Conservation (phyloP, 305 asterid species). For the Fraxinus nigra region DNA sequence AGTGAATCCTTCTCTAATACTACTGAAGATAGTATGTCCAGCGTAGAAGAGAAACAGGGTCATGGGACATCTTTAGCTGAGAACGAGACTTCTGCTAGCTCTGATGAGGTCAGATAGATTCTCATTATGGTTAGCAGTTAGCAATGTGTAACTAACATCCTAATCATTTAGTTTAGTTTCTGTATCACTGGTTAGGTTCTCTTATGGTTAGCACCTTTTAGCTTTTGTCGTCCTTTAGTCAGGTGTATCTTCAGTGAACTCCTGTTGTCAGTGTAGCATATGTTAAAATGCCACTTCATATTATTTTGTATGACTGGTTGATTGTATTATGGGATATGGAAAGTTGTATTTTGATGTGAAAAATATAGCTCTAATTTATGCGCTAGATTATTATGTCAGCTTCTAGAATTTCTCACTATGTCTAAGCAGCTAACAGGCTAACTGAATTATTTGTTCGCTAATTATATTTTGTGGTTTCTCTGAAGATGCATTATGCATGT, state of each 20-base stretch:
- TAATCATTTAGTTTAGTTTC: background rate
- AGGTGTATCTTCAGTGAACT: background rate
- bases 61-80: slow-evolving; percentile 46
- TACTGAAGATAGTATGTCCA: slow-evolving; percentile 57
- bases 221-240: background rate
- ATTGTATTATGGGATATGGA: slow-evolving; percentile 11
- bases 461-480: background rate
- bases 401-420: background rate
- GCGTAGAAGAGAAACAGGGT: slow-evolving; percentile 74
- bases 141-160: background rate
- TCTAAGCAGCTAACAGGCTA: background rate
- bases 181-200: slow-evolving; percentile 1
- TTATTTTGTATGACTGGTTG: slow-evolving; percentile 5
- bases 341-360: slow-evolving; percentile 13
- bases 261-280: background rate
- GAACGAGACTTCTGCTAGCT: slow-evolving; percentile 65
- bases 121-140: background rate
- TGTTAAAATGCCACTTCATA: background rate
- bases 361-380: slow-evolving; percentile 30
- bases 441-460: background rate
- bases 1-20: slow-evolving; percentile 59
- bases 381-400: slow-evolving; percentile 11
- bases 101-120: slow-evolving; percentile 43
- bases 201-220: background rate
- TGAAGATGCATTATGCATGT: background rate